Base-by-base conservation (phyloP, 257 asterid genomes). In the Eucommia ulmoides region DNA sequence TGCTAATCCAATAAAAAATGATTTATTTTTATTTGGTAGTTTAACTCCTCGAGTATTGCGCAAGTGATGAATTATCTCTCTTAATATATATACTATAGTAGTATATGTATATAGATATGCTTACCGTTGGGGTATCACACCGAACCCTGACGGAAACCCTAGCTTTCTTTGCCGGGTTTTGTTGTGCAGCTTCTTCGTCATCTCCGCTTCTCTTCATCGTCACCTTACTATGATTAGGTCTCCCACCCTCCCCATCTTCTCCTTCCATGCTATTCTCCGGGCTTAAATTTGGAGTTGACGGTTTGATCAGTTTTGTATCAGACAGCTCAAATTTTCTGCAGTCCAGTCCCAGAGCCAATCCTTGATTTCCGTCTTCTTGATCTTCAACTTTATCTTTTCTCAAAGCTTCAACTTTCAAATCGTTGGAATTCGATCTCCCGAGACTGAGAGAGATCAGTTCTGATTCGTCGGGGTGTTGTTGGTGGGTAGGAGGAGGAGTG, bases 101-200 rank as follows among this genome's bases (percentile, higher is more conserved):
- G n/a, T n/a, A n/a, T n/a, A n/a, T n/a, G n/a, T n/a, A 42, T 8
- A 54, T 18, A 20, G 5, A 4, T 41, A 25, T 12, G 8, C 73
- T 64, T 53, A 89, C 98, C 45, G 94, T 85, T 47, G 96, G 94
- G 18, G 93, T 76, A 55, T 89, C 96, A 44, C 98, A 89, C 73
- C 96, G 66, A 12, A 80, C 88, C 56, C 94, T 73, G 22, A 89
- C 84, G 20, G 98, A 89, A 75, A 89, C 98, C 92, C 89, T 85
- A 59, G 96, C 96, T 69, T 89, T 68, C 58, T 89, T 89, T 19
- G 76, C 54, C 29, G 96, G 94, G 60, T 76, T 89, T 61, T 71
- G 91, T 23, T 72, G 80, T 0, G 73, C 64, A 46, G 53, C 41
- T 45, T 84, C 94, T 33, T 82, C 44, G 4, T 38, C 93, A 3